These are phyloP conservation scores for Amyloporia xantha DNA, from an alignment of 768 basidiomycete genomes.

Conservation along the genomic window DNA sequence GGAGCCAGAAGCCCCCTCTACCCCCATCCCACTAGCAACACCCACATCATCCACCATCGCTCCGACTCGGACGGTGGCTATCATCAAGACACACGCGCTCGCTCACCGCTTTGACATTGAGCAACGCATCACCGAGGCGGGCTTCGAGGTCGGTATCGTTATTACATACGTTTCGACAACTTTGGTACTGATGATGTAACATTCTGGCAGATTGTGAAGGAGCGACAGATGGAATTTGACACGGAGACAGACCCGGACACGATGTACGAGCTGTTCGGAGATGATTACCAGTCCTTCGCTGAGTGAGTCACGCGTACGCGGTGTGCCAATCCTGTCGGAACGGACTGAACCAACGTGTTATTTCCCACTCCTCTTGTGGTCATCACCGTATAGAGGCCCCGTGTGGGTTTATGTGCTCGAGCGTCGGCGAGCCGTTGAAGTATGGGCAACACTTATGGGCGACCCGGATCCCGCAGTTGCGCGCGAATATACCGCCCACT, in stretches of 20 bases:
- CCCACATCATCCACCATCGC: background rate
- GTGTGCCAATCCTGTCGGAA: background rate
- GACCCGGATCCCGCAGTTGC: slow-evolving; percentile 54
- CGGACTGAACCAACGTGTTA: background rate
- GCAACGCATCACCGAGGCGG: slow-evolving; percentile 68
- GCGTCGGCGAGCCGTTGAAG: slow-evolving; percentile 73
- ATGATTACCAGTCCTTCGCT: slow-evolving; percentile 64
- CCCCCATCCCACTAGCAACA: background rate
- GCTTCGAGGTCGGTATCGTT: slow-evolving; percentile 60
- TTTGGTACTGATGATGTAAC: no score
- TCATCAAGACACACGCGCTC: slow-evolving; percentile 78
- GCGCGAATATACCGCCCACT: slow-evolving; percentile 47
- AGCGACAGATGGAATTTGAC: slow-evolving; percentile 86
- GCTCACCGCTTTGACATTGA: slow-evolving; percentile 75
- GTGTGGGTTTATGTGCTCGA: slow-evolving; percentile 93
- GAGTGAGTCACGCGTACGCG: slow-evolving; percentile 50
- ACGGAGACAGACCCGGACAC: slow-evolving; percentile 76
- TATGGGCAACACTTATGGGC: slow-evolving; percentile 74
- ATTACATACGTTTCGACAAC: slow-evolving; percentile 7
- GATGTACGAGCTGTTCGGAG: slow-evolving; percentile 73
- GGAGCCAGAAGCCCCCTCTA: slow-evolving; percentile 1
- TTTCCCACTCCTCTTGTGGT: no score
- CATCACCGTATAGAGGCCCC: slow-evolving; percentile 50
- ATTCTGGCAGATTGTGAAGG: slow-evolving; percentile 64
- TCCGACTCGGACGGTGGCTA: slow-evolving; percentile 73